Percentiles rank a stretch among this genome's conserved stretches.
Conservation (phyloP, 352 stramenopile species). For the Phytophthora pluvialis region DNA sequence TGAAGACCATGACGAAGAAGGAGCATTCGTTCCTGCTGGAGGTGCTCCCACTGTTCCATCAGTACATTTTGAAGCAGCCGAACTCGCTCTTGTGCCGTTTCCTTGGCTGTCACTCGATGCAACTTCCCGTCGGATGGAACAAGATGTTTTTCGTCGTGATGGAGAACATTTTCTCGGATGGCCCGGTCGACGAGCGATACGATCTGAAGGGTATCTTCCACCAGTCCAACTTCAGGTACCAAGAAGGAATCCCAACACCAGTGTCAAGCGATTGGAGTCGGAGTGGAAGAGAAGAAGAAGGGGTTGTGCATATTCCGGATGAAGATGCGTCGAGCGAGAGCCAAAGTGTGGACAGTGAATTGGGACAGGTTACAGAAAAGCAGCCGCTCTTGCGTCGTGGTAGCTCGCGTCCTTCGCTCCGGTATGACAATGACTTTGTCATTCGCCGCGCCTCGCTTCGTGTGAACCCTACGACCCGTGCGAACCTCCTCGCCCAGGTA, state of each 20-base stretch:
- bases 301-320: conserved; percentile 15
- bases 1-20: conserved; percentile 91
- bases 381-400: conserved; percentile 62
- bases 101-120: conserved; percentile 88
- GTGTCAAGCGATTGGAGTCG: conserved; percentile 46
- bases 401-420: conserved; percentile 64
- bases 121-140: conserved; percentile 90
- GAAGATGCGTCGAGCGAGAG: conserved; percentile 41
- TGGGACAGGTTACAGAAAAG: conserved; percentile 49
- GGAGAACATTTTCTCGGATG: conserved; percentile 87
- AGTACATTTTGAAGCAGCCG: conserved; percentile 86
- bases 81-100: conserved; percentile 84
- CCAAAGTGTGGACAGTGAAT: conserved; percentile 40
- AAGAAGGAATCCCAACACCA: conserved; percentile 49
- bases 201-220: conserved; percentile 88
- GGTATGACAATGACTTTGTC: conserved; percentile 86
- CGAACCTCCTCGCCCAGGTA: conserved; percentile 80
- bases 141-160: conserved; percentile 92
- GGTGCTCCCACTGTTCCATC: conserved; percentile 84
- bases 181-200: conserved; percentile 80
- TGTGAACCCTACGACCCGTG: conserved; percentile 74
- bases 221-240: conserved; percentile 57
- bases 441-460: conserved; percentile 64
- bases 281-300: conserved; percentile 40
- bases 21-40: conserved; percentile 86